Evolutionary conservation across 805 yeast species (phyloP).

Genomic region (Metschnikowia dekortorum): DNA sequence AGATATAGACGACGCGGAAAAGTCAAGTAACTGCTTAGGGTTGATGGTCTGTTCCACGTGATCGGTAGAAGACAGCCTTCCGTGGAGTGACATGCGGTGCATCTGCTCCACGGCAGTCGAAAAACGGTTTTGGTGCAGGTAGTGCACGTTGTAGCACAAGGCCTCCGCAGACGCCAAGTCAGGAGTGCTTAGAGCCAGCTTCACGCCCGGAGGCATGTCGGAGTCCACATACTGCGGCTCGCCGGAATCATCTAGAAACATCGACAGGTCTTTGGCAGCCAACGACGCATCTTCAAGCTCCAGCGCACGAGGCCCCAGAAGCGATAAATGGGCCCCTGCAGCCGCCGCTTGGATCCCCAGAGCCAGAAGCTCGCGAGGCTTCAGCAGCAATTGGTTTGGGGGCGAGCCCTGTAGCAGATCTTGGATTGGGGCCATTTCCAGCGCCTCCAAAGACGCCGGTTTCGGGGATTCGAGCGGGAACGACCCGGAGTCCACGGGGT

Average conservation of each 20-base stretch:
- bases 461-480: not conserved
- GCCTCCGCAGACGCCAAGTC: constrained; percentile 9
- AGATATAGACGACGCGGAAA: not conserved
- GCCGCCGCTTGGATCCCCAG: not conserved
- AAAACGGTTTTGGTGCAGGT: constrained; percentile 13
- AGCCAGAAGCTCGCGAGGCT: not conserved
- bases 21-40: constrained; percentile 25
- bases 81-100: constrained; percentile 20
- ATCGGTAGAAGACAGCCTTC: constrained; percentile 13
- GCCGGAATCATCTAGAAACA: not conserved
- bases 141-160: constrained; percentile 7
- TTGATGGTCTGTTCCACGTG: constrained; percentile 26
- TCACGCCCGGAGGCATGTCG: not conserved
- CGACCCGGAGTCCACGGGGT: not conserved
- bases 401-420: not conserved
- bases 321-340: not conserved
- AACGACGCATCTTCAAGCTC: not conserved
- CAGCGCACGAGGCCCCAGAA: not conserved
- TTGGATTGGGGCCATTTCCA: not conserved
- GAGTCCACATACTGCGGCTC: not conserved
- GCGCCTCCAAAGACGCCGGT: not conserved
- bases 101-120: constrained; percentile 23
- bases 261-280: not conserved
- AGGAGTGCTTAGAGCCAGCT: constrained; percentile 7
- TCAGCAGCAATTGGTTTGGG: not conserved